Base-by-base conservation (phyloP, 305 asterid genomes). In the Euphrasia arctica region DNA sequence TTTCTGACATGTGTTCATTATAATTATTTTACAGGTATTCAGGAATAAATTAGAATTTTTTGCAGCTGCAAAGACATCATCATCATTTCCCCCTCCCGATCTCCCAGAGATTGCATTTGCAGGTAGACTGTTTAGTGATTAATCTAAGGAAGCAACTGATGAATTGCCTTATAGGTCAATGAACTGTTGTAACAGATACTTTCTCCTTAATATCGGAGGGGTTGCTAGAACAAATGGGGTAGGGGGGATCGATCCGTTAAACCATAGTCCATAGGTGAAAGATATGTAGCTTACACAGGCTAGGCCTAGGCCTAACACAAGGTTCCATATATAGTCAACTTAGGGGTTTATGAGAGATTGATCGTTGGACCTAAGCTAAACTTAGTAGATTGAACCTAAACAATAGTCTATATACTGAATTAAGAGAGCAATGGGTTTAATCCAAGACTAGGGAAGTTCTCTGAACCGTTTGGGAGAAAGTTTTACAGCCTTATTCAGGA, bases 91-190 rank as follows among this genome's bases (percentile, higher is more conserved):
- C 29, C 68, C 90, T 68, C 93, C 87, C 62, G 97, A 90, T 36
- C 96, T 86, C 75, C 95, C 96, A 42, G 98, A 94, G 86, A 88
- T 94, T 79, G 99, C 99, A 55, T 94, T 94, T 83, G 99, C 99
- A 80, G 99, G 99, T 90, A 71, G 32, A 29, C 36, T 62, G 64
- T 39, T 69, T 42, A 52, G 52, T 58, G 28, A 9, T 58, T 65
- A 50, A 48, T 59, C 47, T 48, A 42, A 73, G 14, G 49, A 54
- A 28, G 43, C 57, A 54, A 48, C 58, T 41, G 15, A 4, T 56
- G 41, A 5, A 49, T 13, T 5, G 15, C 5, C 25, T n/a, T 18
- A 18, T 45, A 45, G 15, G 11, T 39, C 43, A 39, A 39, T 7
- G 11, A 39, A 39, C 8, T 39, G 11, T 39, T 39, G 9, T 39